Conservation (phyloP, 1,139 yeast species). For the Yamadazyma blattariae region DNA sequence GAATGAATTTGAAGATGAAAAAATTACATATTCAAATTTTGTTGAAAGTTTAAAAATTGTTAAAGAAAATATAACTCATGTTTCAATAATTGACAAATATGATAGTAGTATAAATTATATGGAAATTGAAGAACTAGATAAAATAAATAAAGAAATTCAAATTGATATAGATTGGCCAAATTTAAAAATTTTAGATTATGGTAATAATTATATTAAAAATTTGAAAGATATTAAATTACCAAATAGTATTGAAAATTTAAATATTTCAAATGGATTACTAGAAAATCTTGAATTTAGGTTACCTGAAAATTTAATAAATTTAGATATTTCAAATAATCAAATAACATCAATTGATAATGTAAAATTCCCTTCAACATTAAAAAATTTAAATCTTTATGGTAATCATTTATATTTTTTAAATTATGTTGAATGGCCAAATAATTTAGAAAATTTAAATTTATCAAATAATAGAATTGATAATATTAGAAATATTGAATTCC, state of each 20-base stretch:
- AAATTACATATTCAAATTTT: constrained; percentile 24
- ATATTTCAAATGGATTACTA: constrained; percentile 40
- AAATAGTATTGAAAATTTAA: constrained; percentile 34
- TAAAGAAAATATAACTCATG: constrained; percentile 33
- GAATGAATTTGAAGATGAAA: constrained; percentile 30
- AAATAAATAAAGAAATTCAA: constrained; percentile 39
- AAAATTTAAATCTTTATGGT: constrained; percentile 32
- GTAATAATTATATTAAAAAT: constrained; percentile 36
- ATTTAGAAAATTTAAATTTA: constrained; percentile 30
- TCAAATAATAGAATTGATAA: constrained; percentile 43
- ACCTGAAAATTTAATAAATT: constrained; percentile 31
- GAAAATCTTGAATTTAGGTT: constrained; percentile 40
- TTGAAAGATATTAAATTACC: constrained; percentile 44
- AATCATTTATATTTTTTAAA: constrained; percentile 42
- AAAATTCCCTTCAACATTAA: constrained; percentile 31
- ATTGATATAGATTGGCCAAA: constrained; percentile 38
- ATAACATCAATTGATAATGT: constrained; percentile 37
- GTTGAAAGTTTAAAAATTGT: constrained; percentile 22
- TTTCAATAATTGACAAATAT: constrained; percentile 40
- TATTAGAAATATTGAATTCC: constrained; percentile 39
- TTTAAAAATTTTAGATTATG: constrained; percentile 35
- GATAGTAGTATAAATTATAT: constrained; percentile 33
- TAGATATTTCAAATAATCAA: constrained; percentile 35
- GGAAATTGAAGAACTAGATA: constrained; percentile 31
- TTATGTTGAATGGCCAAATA: constrained; percentile 38